Base-by-base conservation (phyloP, 2,329 filamentous ascomycete species). In the Aspergillus terreus region DNA sequence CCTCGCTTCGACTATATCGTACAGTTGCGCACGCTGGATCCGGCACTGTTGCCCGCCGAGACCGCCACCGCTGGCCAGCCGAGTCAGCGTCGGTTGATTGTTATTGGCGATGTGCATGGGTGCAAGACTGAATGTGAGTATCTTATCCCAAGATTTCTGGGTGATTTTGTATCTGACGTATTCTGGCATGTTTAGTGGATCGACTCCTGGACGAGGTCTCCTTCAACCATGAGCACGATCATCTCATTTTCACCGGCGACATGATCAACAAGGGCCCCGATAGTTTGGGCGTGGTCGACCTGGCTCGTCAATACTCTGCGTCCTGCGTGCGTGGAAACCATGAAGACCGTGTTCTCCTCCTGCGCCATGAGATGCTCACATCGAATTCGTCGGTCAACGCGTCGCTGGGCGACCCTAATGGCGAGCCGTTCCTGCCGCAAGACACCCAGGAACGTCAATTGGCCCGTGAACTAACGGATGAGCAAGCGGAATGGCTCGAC, bases 81-180 rank as follows among this genome's bases (percentile, higher is more conserved):
- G 40, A 69, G 57, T 51, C 46, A 73, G 19, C 82, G 80, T 49
- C 78, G 91, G 15, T 75, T 99, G 21, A 76, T 97, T 32, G 78
- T 97, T 54, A 78, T 97, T 32, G 92, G 94, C 49, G 94, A 99
- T 72, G 90, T 97, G 12, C 92, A 97, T 73, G 94, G 94, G 45
- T 94, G 94, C 76, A 83, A 83, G 60, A 68, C 80, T 11, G 82
- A 90, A 55, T 78, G 90, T 66, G 72, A 78, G 67, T 61, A 42
- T 38, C 38, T 30, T 36, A 23, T 44, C 35, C 19, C 41, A 15
- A 27, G 21, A 21, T 6, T 25, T n/a, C 11, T 25, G 17, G 12
- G 4, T n/a, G 17, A 23, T 42, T 42, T 4, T 42, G 14, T 12
- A 38, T n/a, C 52, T 57, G 25, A 44, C 44, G 10, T 45, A 35